These are phyloP conservation scores for Nadsonia commutata DNA, from an alignment of 1,139 yeast genomes.

Conservation along the genomic window DNA sequence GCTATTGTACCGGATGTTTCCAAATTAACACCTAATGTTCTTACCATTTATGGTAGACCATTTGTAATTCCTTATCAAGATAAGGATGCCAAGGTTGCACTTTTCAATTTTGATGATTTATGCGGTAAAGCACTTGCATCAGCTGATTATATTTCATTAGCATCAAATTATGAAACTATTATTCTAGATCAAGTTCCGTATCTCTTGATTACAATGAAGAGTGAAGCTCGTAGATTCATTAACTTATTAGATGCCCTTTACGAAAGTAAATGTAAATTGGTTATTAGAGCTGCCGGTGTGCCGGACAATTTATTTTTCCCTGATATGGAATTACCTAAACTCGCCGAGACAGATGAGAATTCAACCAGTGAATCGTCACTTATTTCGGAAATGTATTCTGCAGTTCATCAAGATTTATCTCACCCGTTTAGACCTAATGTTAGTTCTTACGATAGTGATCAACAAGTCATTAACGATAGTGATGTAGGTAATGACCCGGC, in stretches of 20 bases:
- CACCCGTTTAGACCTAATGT: constrained; percentile 61
- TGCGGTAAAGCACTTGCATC: constrained; percentile 48
- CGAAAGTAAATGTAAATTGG: constrained; percentile 49
- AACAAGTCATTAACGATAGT: constrained; percentile 18
- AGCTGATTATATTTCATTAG: constrained; percentile 55
- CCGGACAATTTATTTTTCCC: constrained; percentile 49
- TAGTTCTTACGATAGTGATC: constrained; percentile 37
- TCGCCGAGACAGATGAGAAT: constrained; percentile 15
- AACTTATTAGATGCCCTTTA: constrained; percentile 54
- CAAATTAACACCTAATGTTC: not conserved
- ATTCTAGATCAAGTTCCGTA: constrained; percentile 50
- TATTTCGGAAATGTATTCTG: constrained; percentile 43
- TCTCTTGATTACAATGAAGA: constrained; percentile 42
- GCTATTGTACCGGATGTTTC: constrained; percentile 11
- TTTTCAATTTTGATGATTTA: constrained; percentile 39
- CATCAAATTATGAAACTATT: constrained; percentile 42
- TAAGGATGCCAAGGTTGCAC: constrained; percentile 28
- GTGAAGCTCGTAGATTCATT: constrained; percentile 55
- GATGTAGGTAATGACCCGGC: constrained; percentile 5
- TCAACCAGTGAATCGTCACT: constrained; percentile 32
- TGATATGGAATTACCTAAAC: constrained; percentile 13
- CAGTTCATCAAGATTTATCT: constrained; percentile 42
- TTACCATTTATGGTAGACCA: constrained; percentile 43
- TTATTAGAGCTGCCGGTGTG: constrained; percentile 34
- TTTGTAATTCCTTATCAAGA: constrained; percentile 33